phyloP scores from a whole-genome alignment of 176 grass and related monocot species.

The Leersia perrieri region DNA sequence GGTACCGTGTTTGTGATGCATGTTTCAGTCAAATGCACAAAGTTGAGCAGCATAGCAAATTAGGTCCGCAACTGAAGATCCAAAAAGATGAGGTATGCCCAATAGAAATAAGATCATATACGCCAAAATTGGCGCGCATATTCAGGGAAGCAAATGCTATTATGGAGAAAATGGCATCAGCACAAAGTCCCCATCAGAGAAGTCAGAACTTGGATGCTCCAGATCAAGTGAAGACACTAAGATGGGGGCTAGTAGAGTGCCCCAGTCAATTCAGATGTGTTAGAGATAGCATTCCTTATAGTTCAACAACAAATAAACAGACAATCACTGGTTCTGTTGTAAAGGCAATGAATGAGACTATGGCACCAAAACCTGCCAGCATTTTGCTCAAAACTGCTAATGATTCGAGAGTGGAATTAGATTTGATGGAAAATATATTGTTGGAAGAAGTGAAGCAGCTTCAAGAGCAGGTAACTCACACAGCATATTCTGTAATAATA shows the following conservation, averaged over 20 bases:
- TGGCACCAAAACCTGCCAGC: background rate
- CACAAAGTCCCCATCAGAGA: constrained; percentile 40
- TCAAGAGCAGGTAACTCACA: constrained; percentile 61
- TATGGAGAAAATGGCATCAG: constrained; percentile 45
- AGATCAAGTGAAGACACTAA: constrained; percentile 30
- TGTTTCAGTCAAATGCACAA: constrained; percentile 72
- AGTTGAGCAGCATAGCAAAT: constrained; percentile 32
- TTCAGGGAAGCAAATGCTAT: constrained; percentile 67
- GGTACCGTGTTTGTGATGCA: constrained; percentile 66
- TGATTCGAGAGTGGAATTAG: constrained; percentile 36
- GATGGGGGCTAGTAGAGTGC: constrained; percentile 80
- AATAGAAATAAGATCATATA: constrained; percentile 55
- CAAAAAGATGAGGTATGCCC: constrained; percentile 44
- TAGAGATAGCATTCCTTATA: constrained; percentile 15
- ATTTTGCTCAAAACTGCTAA: constrained; percentile 24
- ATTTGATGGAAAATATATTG: constrained; percentile 62
- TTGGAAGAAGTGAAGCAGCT: constrained; percentile 63
- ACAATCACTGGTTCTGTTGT: background rate
- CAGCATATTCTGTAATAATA: background rate
- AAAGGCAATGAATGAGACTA: constrained; percentile 5
- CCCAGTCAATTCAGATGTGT: constrained; percentile 58
- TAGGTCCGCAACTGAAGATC: constrained; percentile 13
- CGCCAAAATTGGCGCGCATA: constrained; percentile 62
- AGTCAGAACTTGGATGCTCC: constrained; percentile 20
- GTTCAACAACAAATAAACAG: constrained; percentile 24